Percentiles rank a stretch among this genome's conserved stretches.
These are phyloP conservation scores for Candida nitratophila DNA, from an alignment of 805 yeast species.

Conservation along the genomic window DNA sequence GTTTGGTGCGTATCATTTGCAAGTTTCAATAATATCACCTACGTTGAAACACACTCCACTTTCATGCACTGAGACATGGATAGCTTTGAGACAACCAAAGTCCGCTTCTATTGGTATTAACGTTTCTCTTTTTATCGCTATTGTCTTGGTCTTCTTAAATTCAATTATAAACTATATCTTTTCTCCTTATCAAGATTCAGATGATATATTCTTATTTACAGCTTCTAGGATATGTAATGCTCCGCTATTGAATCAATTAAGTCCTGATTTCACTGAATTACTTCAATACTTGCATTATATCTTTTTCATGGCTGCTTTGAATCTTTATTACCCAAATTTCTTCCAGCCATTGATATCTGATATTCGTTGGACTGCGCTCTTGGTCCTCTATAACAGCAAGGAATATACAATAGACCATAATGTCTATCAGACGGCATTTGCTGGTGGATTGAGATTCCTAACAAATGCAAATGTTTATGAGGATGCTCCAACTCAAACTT, in stretches of 20 bases:
- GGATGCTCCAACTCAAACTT: constrained; percentile 11
- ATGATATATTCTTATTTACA: constrained; percentile 40
- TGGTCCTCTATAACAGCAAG: constrained; percentile 19
- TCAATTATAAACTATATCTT: constrained; percentile 30
- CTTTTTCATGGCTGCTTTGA: constrained; percentile 47
- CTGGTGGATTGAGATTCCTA: constrained; percentile 34
- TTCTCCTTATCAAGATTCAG: constrained; percentile 55
- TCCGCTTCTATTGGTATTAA: constrained; percentile 33
- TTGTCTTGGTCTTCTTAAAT: constrained; percentile 28
- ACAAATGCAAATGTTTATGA: constrained; percentile 19
- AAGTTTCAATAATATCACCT: constrained; percentile 35
- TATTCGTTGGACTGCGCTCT: constrained; percentile 50
- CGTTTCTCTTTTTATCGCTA: constrained; percentile 32
- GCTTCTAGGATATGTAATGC: constrained; percentile 58
- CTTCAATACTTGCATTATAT: constrained; percentile 53
- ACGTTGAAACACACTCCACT: constrained; percentile 28
- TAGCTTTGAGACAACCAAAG: constrained; percentile 39
- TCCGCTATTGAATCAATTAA: constrained; percentile 45
- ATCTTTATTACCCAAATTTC: constrained; percentile 54
- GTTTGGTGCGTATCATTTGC: constrained; percentile 39
- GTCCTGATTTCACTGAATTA: constrained; percentile 44
- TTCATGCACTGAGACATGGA: constrained; percentile 41
- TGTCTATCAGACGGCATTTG: constrained; percentile 34
- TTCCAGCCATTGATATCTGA: constrained; percentile 47
- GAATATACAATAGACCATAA: constrained; percentile 19